Evolutionary conservation across 225 moss, liverwort and hornwort species (phyloP).

Genomic region (Neckera pumila): DNA sequence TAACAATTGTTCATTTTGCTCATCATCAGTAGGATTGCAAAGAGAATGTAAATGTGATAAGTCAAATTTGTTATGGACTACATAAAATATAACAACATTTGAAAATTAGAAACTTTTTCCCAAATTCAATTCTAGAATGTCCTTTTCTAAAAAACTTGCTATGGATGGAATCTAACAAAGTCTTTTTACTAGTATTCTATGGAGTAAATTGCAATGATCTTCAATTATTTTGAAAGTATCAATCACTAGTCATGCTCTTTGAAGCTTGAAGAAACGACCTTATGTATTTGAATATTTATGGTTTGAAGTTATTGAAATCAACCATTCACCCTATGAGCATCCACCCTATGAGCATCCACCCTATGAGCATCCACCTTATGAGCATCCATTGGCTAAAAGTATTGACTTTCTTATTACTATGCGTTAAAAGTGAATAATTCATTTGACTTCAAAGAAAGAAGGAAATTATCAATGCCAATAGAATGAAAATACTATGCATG

Average conservation of each 20-base stretch:
- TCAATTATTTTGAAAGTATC: not conserved
- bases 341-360: too few species aligned
- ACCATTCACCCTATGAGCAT: rapidly evolving
- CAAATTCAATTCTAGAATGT: not conserved
- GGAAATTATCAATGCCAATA: not conserved
- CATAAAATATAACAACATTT: not conserved
- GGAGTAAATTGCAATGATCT: not conserved
- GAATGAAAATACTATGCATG: not conserved
- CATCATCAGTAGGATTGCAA: not conserved
- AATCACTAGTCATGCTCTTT: not conserved
- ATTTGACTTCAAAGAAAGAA: not conserved
- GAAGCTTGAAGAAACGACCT: not conserved
- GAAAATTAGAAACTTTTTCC: too few species aligned
- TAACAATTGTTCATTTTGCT: not conserved
- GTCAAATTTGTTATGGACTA: not conserved
- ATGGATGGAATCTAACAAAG: not conserved
- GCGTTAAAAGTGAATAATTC: not conserved
- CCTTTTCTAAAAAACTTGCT: not conserved
- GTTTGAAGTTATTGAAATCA: not conserved
- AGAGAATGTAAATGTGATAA: not conserved
- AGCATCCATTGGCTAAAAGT: rapidly evolving
- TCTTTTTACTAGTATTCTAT: rapidly evolving
- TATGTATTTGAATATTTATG: not conserved
- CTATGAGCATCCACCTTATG: rapidly evolving
- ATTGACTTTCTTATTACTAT: not conserved